Evolutionary conservation across 2,329 filamentous ascomycete species (phyloP), one percentile per base, ranked within the genome.

Genomic region (Colletotrichum truncatum): DNA sequence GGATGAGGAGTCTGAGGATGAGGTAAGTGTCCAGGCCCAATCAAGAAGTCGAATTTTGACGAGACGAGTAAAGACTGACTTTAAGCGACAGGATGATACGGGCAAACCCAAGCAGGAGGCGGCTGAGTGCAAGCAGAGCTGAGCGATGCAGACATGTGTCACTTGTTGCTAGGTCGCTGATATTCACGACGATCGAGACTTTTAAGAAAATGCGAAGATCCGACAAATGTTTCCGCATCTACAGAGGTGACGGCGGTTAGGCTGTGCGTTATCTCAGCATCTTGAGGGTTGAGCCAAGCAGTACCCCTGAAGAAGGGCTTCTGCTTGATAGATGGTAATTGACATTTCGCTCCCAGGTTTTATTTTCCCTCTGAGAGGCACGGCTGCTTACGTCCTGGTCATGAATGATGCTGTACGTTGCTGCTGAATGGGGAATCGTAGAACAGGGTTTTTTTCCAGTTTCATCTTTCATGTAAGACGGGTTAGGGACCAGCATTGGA

Each of bases 71-170:
- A 16, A 18, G 16, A 32, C 55, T 67, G 64, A 71, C 66, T 59
- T 4, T 32, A 32, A 69, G n/a, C 60, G 68, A 9, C 72, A 97
- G 93, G 93, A 97, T 76, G 93, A 94, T 76, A 89, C 89, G 70
- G 90, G 91, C 72, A 97, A 95, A 86, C 93, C 94, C 64, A 97
- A 97, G 86, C 93, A 96, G 83, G 93, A 97, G 82, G 90, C 93
- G 71, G 93, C 94, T 71, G 94, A 97, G 84, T 97, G 94, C 89
- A 97, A 97, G 87, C 93, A 97, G 84, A 97, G 93, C 84, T 97
- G 88, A 86, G 36, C 77, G 76, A 9, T 75, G 76, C 14, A 77
- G 75, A 2, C 80, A 71, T 5, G 78, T 72, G n/a, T 77, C 77
- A 43, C 77, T 73, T 53, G 26, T 52, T 48, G 53, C 43, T 66